Base-by-base conservation (phyloP, 2,329 filamentous ascomycete species). In the Gliomastix tumulicola region DNA sequence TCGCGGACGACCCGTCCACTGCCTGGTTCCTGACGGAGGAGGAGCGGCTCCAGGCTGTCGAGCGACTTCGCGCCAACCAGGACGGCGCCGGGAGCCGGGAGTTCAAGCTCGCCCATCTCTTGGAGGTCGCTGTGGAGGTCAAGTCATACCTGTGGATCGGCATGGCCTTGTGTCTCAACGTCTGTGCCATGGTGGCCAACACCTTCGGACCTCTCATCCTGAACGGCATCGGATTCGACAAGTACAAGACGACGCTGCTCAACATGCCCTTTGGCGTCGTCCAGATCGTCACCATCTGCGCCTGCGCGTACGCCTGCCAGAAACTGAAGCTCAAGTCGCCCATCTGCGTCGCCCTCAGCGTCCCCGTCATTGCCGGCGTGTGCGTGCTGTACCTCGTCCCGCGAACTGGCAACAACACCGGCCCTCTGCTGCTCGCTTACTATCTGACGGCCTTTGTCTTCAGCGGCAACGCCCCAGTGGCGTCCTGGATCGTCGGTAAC, bases 201-300 rank as follows among this genome's bases (percentile, higher is more conserved):
- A 72, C 80, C 2, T 86, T 86, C 49, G 82, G 81, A 0, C 80
- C 82, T 0, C 59, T 85, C 2, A 86, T 86, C 41, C 80, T 86
- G 2, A 77, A 71, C 2, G 85, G 81, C 0, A 85, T 86, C 49
- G 81, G 81, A 38, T 86, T 72, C 58, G 68, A 65, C 16, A 69
- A 73, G 0, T 66, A 82, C 2, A 67, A 82, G 22, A 73, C 79
- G 0, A 84, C 88, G 41, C 65, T 88, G 0, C 79, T 83, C 51
- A 84, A 88, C 47, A 87, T 88, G 40, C 84, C 84, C 0, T 68
- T 88, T 0, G 84, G 83, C 3, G 79, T 62, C 6, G 41, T 43
- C 5, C 41, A 45, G 35, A 37, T 39, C 11, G 19, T 45, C 9
- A 16, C 17, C 1, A 28, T 28, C 3, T 28, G n/a, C 3, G 13